phyloP scores from a whole-genome alignment of 257 asterid species.

The Salvia miltiorrhiza region DNA sequence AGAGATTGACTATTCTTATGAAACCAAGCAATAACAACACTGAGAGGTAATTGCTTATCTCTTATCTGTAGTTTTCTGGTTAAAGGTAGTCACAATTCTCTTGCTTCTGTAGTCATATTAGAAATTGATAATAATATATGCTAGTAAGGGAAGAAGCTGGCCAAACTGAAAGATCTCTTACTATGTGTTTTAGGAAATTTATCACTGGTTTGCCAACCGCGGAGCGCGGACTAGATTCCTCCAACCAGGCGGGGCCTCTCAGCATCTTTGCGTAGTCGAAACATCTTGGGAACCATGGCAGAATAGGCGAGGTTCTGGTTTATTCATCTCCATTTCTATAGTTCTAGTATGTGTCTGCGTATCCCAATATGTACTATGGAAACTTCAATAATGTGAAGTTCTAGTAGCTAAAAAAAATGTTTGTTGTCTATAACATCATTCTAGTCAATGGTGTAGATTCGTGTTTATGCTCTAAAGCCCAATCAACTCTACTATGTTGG shows the following conservation, averaged over 20 bases:
- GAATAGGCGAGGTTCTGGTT: conserved; percentile 3
- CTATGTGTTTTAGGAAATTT: conserved; percentile 54
- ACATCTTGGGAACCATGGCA: background rate
- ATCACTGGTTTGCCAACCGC: conserved; percentile 69
- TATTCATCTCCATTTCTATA: background rate
- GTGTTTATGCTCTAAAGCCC: conserved; percentile 15
- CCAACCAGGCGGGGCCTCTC: conserved; percentile 66
- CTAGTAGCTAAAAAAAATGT: background rate
- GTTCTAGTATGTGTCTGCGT: conserved; percentile 3
- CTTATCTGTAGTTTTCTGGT: background rate
- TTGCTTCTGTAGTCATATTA: background rate
- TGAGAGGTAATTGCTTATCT: conserved; percentile 45
- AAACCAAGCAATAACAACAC: conserved; percentile 40
- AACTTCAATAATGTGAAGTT: conserved; percentile 24
- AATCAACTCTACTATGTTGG: conserved; percentile 8
- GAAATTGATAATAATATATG: background rate
- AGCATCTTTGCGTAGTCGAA: conserved; percentile 63
- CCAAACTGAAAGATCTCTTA: conserved; percentile 5
- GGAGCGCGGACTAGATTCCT: conserved; percentile 82
- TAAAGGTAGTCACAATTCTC: background rate
- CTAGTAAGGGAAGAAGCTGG: background rate
- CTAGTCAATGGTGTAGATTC: conserved; percentile 13
- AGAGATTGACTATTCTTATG: conserved; percentile 62
- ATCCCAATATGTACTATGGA: conserved; percentile 20
- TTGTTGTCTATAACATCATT: background rate